Evolutionary conservation across 2,329 filamentous ascomycete species (phyloP), one percentile per base, ranked within the genome.

Genomic region (Claviceps purpurea): DNA sequence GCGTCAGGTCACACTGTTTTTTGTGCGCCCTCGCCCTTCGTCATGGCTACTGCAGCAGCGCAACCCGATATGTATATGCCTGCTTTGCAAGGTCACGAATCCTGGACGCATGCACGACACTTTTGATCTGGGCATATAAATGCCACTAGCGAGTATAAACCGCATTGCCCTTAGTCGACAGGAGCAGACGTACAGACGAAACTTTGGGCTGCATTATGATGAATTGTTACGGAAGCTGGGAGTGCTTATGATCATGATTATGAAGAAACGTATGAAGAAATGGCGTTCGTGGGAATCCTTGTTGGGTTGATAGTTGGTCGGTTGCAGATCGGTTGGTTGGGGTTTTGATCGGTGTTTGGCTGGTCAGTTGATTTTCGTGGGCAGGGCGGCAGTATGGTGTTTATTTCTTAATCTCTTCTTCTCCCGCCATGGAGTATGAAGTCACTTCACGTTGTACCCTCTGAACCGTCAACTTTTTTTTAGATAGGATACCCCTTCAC

Each of bases 401-500:
- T 18, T 4, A 24, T 1, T 1, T 44, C 11, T 45, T 34, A 3
- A 13, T 10, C 14, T 45, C 8, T n/a, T 18, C 26, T 20, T 22
- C 22, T 22, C 3, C 18, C 16, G 3, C 13, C n/a, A 40, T 41
- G 49, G 50, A 54, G 47, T 56, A 60, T 57, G 52, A 55, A 55
- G 59, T 39, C 60, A 58, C 65, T 43, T 30, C 22, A 22, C 18
- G 43, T 52, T 37, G 8, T 54, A 37, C 39, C 7, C 18, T 20
- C 44, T 40, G 34, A 39, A 44, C 26, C 30, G 50, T 53, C 30
- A 26, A 18, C 22, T 42, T 64, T 60, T 56, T 56, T 52, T 56
- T 68, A 67, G 64, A 67, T 64, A 63, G 67, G 67, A 73, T 72
- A 72, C 69, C 70, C 68, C 60, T 57, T 61, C 52, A 47, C 26